Percentiles rank a stretch among this genome's conserved stretches.
Evolutionary conservation across 257 asterid species (phyloP).

Genomic region (Solanum neorickii): DNA sequence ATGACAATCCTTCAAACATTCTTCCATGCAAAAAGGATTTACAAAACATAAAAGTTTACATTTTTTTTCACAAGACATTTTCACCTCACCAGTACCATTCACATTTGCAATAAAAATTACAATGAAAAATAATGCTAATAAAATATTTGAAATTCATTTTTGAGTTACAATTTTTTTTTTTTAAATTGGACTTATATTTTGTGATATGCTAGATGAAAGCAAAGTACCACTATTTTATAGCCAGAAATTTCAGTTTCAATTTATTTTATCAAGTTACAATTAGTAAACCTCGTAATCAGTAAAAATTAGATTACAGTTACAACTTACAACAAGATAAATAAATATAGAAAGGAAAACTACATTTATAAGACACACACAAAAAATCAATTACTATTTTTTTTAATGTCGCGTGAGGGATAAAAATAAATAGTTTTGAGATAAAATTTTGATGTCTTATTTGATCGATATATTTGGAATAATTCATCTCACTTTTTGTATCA

Average conservation of each 20-base stretch:
- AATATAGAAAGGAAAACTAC: neutral
- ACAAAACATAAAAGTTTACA: neutral
- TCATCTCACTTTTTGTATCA: too few species aligned
- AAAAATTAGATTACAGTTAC: neutral
- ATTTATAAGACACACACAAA: too few species aligned
- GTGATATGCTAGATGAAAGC: neutral
- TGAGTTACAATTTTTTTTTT: neutral
- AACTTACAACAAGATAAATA: neutral
- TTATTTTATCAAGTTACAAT: neutral
- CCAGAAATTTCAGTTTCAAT: neutral
- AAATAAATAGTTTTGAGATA: too few species aligned
- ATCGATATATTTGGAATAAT: too few species aligned
- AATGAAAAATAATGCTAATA: neutral
- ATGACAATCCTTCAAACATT: neutral
- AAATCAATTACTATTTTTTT: too few species aligned
- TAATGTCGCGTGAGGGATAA: too few species aligned
- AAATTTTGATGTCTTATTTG: too few species aligned
- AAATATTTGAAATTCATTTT: neutral
- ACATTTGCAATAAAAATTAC: neutral
- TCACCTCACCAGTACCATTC: neutral
- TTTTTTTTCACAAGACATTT: neutral
- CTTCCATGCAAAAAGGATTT: neutral
- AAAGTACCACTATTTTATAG: neutral
- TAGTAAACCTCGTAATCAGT: neutral
- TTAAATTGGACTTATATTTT: neutral